Evolutionary conservation across 768 basidiomycete genomes (phyloP).

Genomic region (Boletus bicolor): DNA sequence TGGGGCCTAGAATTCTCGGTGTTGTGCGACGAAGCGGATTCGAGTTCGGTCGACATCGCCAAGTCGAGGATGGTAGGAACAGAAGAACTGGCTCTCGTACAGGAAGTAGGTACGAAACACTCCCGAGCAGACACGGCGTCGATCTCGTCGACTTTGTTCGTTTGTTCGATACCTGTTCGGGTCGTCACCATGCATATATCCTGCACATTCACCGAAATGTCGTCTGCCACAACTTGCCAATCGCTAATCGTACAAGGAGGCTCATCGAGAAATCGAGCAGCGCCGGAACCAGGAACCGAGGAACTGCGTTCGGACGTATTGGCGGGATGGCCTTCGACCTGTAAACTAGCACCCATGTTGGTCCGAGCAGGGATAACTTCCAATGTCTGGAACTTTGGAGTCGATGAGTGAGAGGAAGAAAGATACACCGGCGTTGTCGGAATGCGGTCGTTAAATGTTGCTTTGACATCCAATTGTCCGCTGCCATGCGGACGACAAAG

Average conservation of each 20-base stretch:
- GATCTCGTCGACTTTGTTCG: not conserved
- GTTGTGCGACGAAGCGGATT: not conserved
- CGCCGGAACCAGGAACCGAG: not conserved
- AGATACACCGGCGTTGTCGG: not conserved
- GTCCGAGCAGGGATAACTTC: not conserved
- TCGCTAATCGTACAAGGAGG: not conserved
- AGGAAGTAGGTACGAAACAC: not conserved
- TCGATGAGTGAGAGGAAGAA: not conserved
- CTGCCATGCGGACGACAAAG: not conserved
- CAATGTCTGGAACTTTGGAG: not conserved
- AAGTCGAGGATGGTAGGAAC: not conserved
- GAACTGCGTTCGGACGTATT: not conserved
- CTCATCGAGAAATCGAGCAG: not conserved
- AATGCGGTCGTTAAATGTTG: not conserved
- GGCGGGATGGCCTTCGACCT: no score
- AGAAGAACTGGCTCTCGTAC: not conserved
- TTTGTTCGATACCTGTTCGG: not conserved
- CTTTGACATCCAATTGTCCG: conserved; percentile 1
- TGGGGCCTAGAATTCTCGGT: not conserved
- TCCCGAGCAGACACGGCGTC: not conserved
- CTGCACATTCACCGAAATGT: not conserved
- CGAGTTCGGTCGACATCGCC: not conserved
- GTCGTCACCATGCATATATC: conserved; percentile 12
- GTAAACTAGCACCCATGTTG: not conserved
- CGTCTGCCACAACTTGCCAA: not conserved